These are phyloP conservation scores for Solanum lignicaule DNA, from an alignment of 257 asterid species.

Conservation along the genomic window DNA sequence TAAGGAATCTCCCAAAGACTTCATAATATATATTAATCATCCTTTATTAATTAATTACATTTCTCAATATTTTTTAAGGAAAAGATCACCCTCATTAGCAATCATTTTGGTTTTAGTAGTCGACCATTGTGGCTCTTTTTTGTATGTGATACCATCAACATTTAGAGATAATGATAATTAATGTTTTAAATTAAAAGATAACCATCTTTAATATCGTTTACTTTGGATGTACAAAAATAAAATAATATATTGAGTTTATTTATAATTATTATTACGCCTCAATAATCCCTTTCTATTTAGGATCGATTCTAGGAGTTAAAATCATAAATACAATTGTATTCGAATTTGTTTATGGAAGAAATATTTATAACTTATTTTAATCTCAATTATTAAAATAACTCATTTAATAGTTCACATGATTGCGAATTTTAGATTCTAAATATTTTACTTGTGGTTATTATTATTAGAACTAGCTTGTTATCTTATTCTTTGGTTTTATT, in stretches of 20 bases:
- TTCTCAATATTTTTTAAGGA: neutral
- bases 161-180: neutral
- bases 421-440: neutral
- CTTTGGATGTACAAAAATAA: neutral
- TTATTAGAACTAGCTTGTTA: no score
- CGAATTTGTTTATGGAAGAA: neutral
- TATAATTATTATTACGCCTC: neutral
- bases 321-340: neutral
- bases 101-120: neutral
- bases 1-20: neutral
- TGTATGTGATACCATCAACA: neutral
- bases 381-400: neutral
- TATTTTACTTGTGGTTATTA: neutral
- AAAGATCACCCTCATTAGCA: neutral
- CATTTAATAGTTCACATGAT: neutral
- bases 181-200: neutral
- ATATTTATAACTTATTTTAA: neutral
- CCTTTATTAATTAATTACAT: neutral
- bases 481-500: neutral
- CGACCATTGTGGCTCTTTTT: neutral
- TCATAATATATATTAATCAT: neutral
- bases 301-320: neutral
- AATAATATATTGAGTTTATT: neutral
- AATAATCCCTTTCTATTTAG: neutral
- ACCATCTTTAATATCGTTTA: neutral